Conservation (phyloP, 2,329 filamentous ascomycete genomes). For the Fonsecaea nubica region DNA sequence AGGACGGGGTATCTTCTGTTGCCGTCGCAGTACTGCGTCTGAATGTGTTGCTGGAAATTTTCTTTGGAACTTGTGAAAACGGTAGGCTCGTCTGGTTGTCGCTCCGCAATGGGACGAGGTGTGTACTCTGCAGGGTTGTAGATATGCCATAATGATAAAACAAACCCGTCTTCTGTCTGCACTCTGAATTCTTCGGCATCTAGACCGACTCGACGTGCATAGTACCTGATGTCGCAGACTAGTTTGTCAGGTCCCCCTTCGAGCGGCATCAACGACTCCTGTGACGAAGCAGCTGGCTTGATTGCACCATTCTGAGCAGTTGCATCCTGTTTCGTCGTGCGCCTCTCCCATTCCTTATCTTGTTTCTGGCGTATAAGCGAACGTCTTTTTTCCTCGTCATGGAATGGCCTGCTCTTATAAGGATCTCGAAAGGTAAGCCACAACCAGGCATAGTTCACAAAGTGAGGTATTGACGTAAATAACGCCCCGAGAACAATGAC, state of each 20-base stretch:
- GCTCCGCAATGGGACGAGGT: slow-evolving; percentile 53
- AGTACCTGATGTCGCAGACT: slow-evolving; percentile 80
- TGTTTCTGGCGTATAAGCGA: slow-evolving; percentile 63
- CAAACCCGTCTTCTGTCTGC: slow-evolving; percentile 91
- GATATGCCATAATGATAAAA: slow-evolving; percentile 87
- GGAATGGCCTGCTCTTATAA: slow-evolving; percentile 69
- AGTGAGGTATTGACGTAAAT: slow-evolving; percentile 67
- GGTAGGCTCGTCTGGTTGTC: slow-evolving; percentile 62
- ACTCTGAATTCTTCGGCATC: slow-evolving; percentile 84
- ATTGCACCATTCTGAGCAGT: slow-evolving; percentile 32
- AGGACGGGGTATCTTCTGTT: slow-evolving; percentile 79
- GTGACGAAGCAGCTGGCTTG: slow-evolving; percentile 35
- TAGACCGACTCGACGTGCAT: slow-evolving; percentile 84
- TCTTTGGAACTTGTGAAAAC: slow-evolving; percentile 61
- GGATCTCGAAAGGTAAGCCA: slow-evolving; percentile 67
- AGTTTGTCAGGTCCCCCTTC: slow-evolving; percentile 83
- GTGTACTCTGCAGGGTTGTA: slow-evolving; percentile 80
- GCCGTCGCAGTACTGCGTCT: slow-evolving; percentile 46
- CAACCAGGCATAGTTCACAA: slow-evolving; percentile 58
- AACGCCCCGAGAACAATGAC: slow-evolving; percentile 77
- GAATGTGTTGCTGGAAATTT: slow-evolving; percentile 29
- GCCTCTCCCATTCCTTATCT: slow-evolving; percentile 67
- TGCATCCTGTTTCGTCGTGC: slow-evolving; percentile 45
- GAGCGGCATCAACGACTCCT: slow-evolving; percentile 70
- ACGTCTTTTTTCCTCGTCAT: slow-evolving; percentile 72